These are phyloP conservation scores for Nothopassalora personata DNA, from an alignment of 2,329 filamentous ascomycete species.

Conservation along the genomic window DNA sequence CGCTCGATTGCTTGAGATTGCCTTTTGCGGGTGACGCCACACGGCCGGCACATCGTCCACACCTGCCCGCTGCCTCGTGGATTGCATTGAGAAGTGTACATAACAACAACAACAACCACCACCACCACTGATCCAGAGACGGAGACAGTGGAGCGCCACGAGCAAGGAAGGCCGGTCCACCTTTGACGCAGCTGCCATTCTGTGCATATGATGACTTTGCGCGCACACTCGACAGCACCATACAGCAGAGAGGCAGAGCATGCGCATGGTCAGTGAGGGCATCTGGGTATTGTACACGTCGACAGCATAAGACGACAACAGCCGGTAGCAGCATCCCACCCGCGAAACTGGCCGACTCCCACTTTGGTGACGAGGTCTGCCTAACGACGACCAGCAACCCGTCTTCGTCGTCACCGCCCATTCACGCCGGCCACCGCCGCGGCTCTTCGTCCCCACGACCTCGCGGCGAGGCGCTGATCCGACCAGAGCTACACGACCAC, in stretches of 20 bases:
- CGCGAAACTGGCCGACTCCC: conserved; percentile 8
- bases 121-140: not conserved
- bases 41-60: not conserved
- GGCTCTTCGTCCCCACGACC: not conserved
- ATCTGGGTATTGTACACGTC: not conserved
- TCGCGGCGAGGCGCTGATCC: conserved; percentile 6
- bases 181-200: not conserved
- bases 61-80: not conserved
- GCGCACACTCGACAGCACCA: not conserved
- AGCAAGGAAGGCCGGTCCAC: not conserved
- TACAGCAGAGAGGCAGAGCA: not conserved
- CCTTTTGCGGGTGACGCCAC: not conserved
- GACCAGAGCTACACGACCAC: conserved; percentile 13
- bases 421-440: not conserved
- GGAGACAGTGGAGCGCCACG: not conserved
- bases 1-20: not conserved
- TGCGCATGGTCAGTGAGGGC: not conserved
- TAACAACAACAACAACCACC: not conserved
- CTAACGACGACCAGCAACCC: conserved; percentile 2
- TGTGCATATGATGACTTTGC: not conserved
- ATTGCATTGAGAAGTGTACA: not conserved
- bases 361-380: not conserved
- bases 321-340: not conserved
- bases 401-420: conserved; percentile 2
- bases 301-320: not conserved